phyloP scores from a whole-genome alignment of 352 stramenopile genomes.

The Phytophthora hybrid region DNA sequence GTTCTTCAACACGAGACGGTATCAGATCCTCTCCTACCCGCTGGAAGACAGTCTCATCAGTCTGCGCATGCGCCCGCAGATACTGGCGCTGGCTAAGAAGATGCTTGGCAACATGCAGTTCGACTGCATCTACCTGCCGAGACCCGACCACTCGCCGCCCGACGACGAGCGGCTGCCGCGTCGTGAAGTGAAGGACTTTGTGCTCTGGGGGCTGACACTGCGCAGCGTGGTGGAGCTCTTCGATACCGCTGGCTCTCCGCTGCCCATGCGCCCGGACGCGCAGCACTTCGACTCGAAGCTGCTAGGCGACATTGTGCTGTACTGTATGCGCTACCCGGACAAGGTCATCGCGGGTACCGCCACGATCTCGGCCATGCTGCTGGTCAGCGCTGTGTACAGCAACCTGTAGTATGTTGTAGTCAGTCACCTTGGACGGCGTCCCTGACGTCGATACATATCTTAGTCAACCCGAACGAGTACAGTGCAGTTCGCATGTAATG shows the following conservation, averaged over 20 bases:
- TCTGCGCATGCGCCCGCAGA: constrained; percentile 43
- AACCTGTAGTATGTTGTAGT: constrained; percentile 32
- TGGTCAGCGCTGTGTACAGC: constrained; percentile 54
- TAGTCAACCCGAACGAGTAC: background rate
- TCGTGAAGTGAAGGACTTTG: constrained; percentile 73
- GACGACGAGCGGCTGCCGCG: constrained; percentile 51
- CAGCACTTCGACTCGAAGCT: constrained; percentile 67
- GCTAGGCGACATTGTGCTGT: constrained; percentile 61
- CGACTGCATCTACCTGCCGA: constrained; percentile 78
- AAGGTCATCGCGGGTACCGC: constrained; percentile 54
- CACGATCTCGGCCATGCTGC: constrained; percentile 51
- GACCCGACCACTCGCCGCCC: constrained; percentile 45
- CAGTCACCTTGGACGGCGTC: too few relatives aligned
- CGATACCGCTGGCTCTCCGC: constrained; percentile 38
- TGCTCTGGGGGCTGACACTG: constrained; percentile 87
- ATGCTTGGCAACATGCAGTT: constrained; percentile 73
- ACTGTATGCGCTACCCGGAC: constrained; percentile 60
- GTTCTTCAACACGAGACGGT: constrained; percentile 66
- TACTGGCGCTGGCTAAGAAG: constrained; percentile 42
- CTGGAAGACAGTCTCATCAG: constrained; percentile 64
- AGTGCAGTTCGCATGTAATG: background rate
- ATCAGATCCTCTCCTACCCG: constrained; percentile 64
- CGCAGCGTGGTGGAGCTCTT: constrained; percentile 73
- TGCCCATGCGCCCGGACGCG: constrained; percentile 62
- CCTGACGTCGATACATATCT: background rate